A percentile compares a stretch with the other conserved stretches of the same genome.
These are phyloP conservation scores for Abrus pulchellus DNA, from an alignment of 306 rosid genomes.

Conservation along the genomic window DNA sequence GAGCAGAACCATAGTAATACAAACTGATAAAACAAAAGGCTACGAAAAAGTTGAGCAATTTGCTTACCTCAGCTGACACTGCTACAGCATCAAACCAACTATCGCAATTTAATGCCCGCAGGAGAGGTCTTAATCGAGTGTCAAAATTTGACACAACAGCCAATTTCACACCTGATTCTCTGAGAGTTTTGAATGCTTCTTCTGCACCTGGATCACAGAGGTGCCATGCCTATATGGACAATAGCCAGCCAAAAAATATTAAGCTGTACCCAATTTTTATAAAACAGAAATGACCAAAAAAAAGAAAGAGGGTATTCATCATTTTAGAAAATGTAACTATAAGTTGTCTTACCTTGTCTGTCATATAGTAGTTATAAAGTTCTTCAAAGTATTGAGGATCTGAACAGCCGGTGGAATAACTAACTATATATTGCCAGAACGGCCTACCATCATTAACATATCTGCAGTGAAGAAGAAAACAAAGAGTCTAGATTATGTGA, in stretches of 20 bases:
- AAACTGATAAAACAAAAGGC: slow-evolving; percentile 34
- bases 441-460: slow-evolving; percentile 96
- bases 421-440: slow-evolving; percentile 96
- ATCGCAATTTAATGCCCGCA: slow-evolving; percentile 83
- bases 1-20: background rate
- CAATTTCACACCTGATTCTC: slow-evolving; percentile 82
- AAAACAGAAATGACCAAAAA: background rate
- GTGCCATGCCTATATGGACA: slow-evolving; percentile 87
- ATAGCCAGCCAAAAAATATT: slow-evolving; percentile 29
- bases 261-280: slow-evolving; percentile 29
- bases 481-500: slow-evolving; percentile 19
- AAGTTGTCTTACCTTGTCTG: slow-evolving; percentile 74
- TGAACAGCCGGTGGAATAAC: slow-evolving; percentile 89
- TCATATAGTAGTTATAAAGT: slow-evolving; percentile 81
- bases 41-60: background rate
- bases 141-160: slow-evolving; percentile 94
- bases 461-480: slow-evolving; percentile 60
- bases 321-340: slow-evolving; percentile 10
- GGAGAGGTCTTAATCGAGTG: slow-evolving; percentile 86
- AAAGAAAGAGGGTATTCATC: background rate
- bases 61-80: slow-evolving; percentile 91
- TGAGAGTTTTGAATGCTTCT: slow-evolving; percentile 73
- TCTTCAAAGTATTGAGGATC: slow-evolving; percentile 98
- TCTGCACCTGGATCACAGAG: slow-evolving; percentile 89
- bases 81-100: slow-evolving; percentile 98